Conservation (phyloP, 805 yeast species). For the Ogataea kodamae region DNA sequence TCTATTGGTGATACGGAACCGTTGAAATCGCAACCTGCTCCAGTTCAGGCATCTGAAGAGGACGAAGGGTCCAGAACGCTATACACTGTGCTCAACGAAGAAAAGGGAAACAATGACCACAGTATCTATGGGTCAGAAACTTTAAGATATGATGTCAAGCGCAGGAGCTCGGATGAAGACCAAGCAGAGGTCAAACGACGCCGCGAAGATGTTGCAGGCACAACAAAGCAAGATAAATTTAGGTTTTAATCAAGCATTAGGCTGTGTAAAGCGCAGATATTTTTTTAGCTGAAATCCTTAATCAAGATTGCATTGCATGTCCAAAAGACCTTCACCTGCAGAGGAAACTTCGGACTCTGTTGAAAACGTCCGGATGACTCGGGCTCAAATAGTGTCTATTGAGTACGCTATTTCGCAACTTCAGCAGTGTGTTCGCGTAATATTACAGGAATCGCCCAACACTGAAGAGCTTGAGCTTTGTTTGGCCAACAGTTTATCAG, state of each 20-base stretch:
- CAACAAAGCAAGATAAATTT: conserved; percentile 8
- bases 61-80: conserved; percentile 23
- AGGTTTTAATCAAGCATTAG: conserved; percentile 4
- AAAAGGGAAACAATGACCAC: conserved; percentile 17
- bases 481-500: conserved; percentile 19
- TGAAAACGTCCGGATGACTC: too few relatives aligned
- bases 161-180: conserved; percentile 8
- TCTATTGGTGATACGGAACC: conserved; percentile 26
- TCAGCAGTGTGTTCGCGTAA: conserved; percentile 47
- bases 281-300: neutral
- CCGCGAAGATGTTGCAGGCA: conserved; percentile 2
- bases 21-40: conserved; percentile 6
- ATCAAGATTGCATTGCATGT: too few relatives aligned
- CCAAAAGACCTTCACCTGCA: too few relatives aligned
- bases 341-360: too few relatives aligned
- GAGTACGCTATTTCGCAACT: conserved; percentile 54
- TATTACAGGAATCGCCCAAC: conserved; percentile 58
- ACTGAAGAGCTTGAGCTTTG: conserved; percentile 37
- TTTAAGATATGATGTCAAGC: conserved; percentile 23
- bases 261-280: neutral
- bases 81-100: conserved; percentile 34
- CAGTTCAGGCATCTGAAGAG: conserved; percentile 13
- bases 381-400: conserved; percentile 30
- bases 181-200: conserved; percentile 5
- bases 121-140: conserved; percentile 33